Evolutionary conservation across 768 basidiomycete genomes (phyloP).

Genomic region (Tephrocybe sp.): DNA sequence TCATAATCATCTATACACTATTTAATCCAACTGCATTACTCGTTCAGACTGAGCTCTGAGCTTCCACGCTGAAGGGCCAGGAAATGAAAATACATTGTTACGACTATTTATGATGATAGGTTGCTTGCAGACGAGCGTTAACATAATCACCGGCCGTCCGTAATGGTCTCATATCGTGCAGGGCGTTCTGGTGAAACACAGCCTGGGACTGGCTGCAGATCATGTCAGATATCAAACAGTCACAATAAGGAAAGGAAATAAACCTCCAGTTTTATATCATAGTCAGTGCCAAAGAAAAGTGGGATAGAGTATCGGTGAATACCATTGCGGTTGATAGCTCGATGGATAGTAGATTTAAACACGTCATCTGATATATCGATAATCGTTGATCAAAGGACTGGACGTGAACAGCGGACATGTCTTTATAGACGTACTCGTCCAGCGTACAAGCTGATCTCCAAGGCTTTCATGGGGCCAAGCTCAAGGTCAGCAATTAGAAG

Average conservation of each 20-base stretch:
- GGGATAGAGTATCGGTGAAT: conserved; percentile 79
- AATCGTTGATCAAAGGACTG: no score
- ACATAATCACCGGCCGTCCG: conserved; percentile 87
- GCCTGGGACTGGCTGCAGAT: conserved; percentile 46
- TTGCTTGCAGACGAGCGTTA: conserved; percentile 64
- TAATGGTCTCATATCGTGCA: conserved; percentile 67
- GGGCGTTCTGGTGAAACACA: conserved; percentile 43
- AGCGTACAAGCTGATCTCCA: conserved; percentile 84
- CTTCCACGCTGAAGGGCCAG: no score
- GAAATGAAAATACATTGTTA: background rate
- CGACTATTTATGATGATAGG: conserved; percentile 37
- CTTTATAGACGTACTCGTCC: conserved; percentile 74
- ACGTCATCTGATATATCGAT: conserved; percentile 61
- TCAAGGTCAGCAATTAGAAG: no score
- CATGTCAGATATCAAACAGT: background rate
- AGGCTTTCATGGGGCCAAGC: conserved; percentile 38
- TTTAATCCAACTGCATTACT: no score
- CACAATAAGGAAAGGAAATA: conserved; percentile 16
- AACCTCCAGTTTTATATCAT: conserved; percentile 81
- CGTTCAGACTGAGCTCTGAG: no score
- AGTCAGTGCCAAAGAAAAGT: conserved; percentile 88
- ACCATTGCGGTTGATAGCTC: conserved; percentile 77
- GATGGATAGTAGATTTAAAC: conserved; percentile 88
- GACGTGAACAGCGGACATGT: no score
- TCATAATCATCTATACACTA: no score